Base-by-base conservation (phyloP, 176 grass and related monocot genomes). In the Puccinellia tenuiflora region DNA sequence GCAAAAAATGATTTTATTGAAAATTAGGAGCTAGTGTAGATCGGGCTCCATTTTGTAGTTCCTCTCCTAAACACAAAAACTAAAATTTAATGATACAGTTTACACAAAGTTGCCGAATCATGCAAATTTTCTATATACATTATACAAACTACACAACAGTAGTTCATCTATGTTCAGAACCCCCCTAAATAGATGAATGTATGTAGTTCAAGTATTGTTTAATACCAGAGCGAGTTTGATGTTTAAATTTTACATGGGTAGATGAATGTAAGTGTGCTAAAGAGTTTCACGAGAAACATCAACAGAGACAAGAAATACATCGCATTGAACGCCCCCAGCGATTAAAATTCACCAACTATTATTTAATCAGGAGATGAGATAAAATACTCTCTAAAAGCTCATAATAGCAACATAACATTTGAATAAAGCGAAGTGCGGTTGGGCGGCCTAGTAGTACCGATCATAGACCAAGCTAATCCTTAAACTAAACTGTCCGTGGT, bases 391-490 rank as follows among this genome's bases (percentile, higher is more conserved):
- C 17, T 64, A 38, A 56, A 63, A 78, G 28, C 55, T 65, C 37
- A 83, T 31, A 83, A 66, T 66, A 25, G 45, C 43, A 73, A 64
- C 53, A 65, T 9, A 72, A 78, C 53, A 57, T 60, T 81, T 81
- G 84, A 92, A 77, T 33, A 87, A 97, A 81, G 12, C 56, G 69
- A 33, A 60, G 94, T 89, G 86, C 89, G 90, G 88, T 88, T 94
- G 77, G 86, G 42, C 86, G 53, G 90, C 74, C 88, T 57, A 75
- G n/a, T 51, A 88, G 73, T 31, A 25, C 68, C 51, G 86, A 81
- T 88, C 79, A 78, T 86, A 50, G 64, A 78, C 50, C 57, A 81
- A 80, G 70, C 42, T 86, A 90, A 60, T 31, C 34, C 34, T 43
- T 24, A 14, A 42, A 84, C 35, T 54, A 75, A 75, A 82, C 72